These are phyloP conservation scores for Barnettozyma siamensis DNA, from an alignment of 805 yeast genomes.

Conservation along the genomic window DNA sequence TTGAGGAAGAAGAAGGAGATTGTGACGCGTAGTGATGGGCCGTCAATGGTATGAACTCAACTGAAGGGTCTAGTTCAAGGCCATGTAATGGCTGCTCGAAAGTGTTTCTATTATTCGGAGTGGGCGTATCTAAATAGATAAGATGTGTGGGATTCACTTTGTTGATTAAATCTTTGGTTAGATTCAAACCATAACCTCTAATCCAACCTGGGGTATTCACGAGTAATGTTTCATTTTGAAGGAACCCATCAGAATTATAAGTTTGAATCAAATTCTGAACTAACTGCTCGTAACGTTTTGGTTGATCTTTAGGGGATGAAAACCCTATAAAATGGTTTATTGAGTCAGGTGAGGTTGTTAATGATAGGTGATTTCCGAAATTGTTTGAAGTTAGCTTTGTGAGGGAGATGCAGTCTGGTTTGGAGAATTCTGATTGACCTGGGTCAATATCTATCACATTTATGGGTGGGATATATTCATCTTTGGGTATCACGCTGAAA, in stretches of 20 bases:
- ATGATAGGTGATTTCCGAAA: slow-evolving; percentile 31
- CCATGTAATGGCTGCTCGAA: slow-evolving; percentile 21
- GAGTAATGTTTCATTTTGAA: slow-evolving; percentile 34
- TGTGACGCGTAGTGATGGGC: slow-evolving; percentile 24
- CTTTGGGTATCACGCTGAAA: slow-evolving; percentile 19
- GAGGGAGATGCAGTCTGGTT: slow-evolving; percentile 66
- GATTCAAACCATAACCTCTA: slow-evolving; percentile 74
- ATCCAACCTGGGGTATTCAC: slow-evolving; percentile 91
- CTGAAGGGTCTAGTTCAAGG: slow-evolving; percentile 22
- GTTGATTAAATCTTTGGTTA: slow-evolving; percentile 41
- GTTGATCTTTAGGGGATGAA: slow-evolving; percentile 57
- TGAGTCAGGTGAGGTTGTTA: slow-evolving; percentile 12
- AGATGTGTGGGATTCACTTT: slow-evolving; percentile 49
- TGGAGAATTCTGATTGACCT: slow-evolving; percentile 77
- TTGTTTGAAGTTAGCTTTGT: slow-evolving; percentile 29
- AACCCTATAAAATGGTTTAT: slow-evolving; percentile 10
- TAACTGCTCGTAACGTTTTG: slow-evolving; percentile 44
- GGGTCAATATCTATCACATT: slow-evolving; percentile 77
- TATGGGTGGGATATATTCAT: slow-evolving; percentile 25
- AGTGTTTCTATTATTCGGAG: slow-evolving; percentile 22
- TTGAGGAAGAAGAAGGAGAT: not conserved
- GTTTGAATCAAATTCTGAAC: slow-evolving; percentile 36
- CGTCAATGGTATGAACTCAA: slow-evolving; percentile 29
- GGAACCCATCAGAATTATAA: slow-evolving; percentile 27
- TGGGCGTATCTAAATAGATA: slow-evolving; percentile 40